A percentile compares a stretch with the other conserved stretches of the same genome.
These are phyloP conservation scores for Metschnikowia drakensbergensis DNA, from an alignment of 805 yeast genomes.

Conservation along the genomic window DNA sequence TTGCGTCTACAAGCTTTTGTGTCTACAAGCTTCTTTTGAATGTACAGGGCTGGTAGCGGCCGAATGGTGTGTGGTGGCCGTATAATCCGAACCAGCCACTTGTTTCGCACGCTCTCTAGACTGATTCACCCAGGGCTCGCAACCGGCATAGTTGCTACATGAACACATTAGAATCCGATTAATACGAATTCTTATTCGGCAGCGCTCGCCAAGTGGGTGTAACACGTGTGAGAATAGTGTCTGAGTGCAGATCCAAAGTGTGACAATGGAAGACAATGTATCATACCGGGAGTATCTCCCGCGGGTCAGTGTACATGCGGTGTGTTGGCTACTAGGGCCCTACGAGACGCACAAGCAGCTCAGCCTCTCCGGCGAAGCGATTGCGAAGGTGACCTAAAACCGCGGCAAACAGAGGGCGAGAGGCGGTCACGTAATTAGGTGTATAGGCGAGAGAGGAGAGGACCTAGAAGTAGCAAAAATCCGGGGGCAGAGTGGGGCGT, in stretches of 20 bases:
- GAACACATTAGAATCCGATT: no score
- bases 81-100: neutral
- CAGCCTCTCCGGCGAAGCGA: neutral
- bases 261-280: no score
- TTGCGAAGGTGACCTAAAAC: neutral
- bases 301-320: neutral
- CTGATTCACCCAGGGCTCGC: neutral
- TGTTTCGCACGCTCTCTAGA: neutral
- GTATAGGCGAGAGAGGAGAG: neutral
- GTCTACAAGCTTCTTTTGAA: neutral
- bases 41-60: neutral
- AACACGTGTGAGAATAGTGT: no score
- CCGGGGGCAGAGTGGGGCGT: neutral
- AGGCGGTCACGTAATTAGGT: no score
- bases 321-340: neutral
- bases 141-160: neutral
- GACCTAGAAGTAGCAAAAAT: neutral
- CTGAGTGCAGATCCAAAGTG: no score
- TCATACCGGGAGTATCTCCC: no score
- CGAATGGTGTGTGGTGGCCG: neutral
- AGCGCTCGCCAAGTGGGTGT: no score
- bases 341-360: neutral
- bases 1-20: neutral
- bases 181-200: no score
- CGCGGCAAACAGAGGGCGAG: neutral